These are phyloP conservation scores for Bipolaris bicolor DNA, from an alignment of 2,329 filamentous ascomycete species.

Conservation along the genomic window DNA sequence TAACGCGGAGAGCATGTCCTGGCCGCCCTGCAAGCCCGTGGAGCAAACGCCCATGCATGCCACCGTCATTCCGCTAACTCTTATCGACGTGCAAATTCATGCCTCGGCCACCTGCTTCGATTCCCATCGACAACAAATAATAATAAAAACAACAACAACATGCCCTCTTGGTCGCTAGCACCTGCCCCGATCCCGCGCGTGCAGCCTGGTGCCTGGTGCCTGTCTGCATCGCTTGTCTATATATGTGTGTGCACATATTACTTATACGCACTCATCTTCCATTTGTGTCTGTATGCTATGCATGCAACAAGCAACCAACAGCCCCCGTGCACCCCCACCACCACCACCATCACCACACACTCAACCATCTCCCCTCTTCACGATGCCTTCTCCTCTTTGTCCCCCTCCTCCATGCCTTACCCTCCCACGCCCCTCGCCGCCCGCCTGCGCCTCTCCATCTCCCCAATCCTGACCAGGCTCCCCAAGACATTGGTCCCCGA, in stretches of 20 bases:
- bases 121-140: too few species aligned
- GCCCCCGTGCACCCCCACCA: too few species aligned
- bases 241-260: too few species aligned
- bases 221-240: too few species aligned
- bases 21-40: background rate
- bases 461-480: slow-evolving; percentile 19
- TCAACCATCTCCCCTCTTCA: background rate
- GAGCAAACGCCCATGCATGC: slow-evolving; percentile 17
- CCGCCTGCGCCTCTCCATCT: slow-evolving; percentile 21
- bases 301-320: too few species aligned
- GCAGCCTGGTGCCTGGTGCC: too few species aligned
- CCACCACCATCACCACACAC: background rate
- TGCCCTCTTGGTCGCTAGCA: background rate
- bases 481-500: slow-evolving; percentile 20
- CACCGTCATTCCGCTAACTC: slow-evolving; percentile 7
- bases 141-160: background rate
- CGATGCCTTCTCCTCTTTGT: background rate
- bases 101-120: background rate
- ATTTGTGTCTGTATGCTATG: too few species aligned
- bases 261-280: too few species aligned
- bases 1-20: slow-evolving; percentile 13
- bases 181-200: background rate
- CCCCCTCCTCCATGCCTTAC: background rate
- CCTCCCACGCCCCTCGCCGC: slow-evolving; percentile 3
- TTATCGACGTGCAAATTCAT: slow-evolving; percentile 11